phyloP scores from a whole-genome alignment of 495 filamentous ascomycete species.

The Aspergillus saccharolyticus region DNA sequence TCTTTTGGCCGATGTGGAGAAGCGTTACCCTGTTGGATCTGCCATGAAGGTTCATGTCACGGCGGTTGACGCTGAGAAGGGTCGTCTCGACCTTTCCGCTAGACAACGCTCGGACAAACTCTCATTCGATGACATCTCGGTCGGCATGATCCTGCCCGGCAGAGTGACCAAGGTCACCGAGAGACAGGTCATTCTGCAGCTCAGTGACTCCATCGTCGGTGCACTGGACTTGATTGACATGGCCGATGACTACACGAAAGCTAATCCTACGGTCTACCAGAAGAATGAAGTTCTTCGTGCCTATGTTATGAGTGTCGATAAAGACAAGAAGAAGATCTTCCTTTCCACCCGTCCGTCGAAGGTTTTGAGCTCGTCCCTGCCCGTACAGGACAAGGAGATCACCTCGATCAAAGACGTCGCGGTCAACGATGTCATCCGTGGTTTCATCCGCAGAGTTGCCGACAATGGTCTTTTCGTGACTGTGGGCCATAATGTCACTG shows the following conservation, averaged over 20 bases:
- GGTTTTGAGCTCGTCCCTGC: slow-evolving; percentile 78
- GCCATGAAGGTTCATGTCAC: slow-evolving; percentile 75
- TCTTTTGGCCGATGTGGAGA: slow-evolving; percentile 64
- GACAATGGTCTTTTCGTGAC: slow-evolving; percentile 83
- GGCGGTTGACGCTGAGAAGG: slow-evolving; percentile 64
- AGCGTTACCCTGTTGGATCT: slow-evolving; percentile 82
- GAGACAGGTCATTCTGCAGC: slow-evolving; percentile 72
- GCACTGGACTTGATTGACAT: slow-evolving; percentile 73
- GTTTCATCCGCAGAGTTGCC: slow-evolving; percentile 81
- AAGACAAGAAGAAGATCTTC: slow-evolving; percentile 72
- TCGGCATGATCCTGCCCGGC: slow-evolving; percentile 74
- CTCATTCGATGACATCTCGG: slow-evolving; percentile 61
- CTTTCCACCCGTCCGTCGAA: slow-evolving; percentile 83
- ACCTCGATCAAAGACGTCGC: slow-evolving; percentile 62
- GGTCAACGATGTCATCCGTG: slow-evolving; percentile 74
- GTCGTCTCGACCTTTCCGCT: slow-evolving; percentile 77
- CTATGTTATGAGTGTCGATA: slow-evolving; percentile 74
- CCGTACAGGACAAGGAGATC: slow-evolving; percentile 78
- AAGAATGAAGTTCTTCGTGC: slow-evolving; percentile 85
- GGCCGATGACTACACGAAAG: slow-evolving; percentile 75
- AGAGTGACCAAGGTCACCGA: slow-evolving; percentile 85
- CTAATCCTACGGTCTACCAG: slow-evolving; percentile 59
- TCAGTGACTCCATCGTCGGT: slow-evolving; percentile 69
- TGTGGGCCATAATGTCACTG: slow-evolving; percentile 73
- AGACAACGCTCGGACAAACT: slow-evolving; percentile 52